Conservation (phyloP, 2,329 filamentous ascomycete genomes). For the Domatiomyces catenatus region DNA sequence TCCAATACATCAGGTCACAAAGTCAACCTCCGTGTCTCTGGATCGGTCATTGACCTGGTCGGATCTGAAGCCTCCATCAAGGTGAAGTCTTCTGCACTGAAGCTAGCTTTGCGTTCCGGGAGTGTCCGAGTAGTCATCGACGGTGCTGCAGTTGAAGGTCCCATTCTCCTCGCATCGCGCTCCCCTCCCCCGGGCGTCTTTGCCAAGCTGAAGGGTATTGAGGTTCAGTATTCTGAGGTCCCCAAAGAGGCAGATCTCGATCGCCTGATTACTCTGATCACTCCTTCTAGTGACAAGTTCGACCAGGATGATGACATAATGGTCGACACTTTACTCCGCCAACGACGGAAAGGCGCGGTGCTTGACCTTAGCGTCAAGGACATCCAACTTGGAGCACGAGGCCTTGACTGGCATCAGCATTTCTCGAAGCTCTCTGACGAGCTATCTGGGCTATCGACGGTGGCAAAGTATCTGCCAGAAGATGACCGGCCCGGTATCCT, state of each 20-base stretch:
- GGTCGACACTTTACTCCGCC: conserved; percentile 75
- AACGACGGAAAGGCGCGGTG: conserved; percentile 73
- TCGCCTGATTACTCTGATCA: conserved; percentile 68
- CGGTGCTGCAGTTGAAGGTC: conserved; percentile 59
- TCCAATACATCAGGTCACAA: conserved; percentile 35
- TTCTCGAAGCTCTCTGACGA: conserved; percentile 63
- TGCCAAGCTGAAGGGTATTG: conserved; percentile 49
- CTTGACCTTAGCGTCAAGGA: conserved; percentile 54
- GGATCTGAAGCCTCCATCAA: conserved; percentile 62
- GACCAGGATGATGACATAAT: conserved; percentile 85
- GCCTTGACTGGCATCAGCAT: conserved; percentile 49
- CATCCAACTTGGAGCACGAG: conserved; percentile 46
- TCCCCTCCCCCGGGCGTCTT: conserved; percentile 46
- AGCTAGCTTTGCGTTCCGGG: conserved; percentile 59
- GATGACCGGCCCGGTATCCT: conserved; percentile 85
- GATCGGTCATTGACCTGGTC: conserved; percentile 58
- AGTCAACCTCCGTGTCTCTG: conserved; percentile 60
- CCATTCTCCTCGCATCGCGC: conserved; percentile 24
- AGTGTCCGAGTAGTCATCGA: conserved; percentile 59
- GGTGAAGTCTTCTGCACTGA: conserved; percentile 66
- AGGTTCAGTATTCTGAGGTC: conserved; percentile 54
- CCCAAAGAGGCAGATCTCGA: conserved; percentile 72
- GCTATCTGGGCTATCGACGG: conserved; percentile 63
- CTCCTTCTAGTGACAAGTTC: conserved; percentile 80
- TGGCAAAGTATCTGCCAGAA: conserved; percentile 88